These are phyloP conservation scores for Chlorella sp. DNA, from an alignment of 139 green algal genomes.

Conservation along the genomic window DNA sequence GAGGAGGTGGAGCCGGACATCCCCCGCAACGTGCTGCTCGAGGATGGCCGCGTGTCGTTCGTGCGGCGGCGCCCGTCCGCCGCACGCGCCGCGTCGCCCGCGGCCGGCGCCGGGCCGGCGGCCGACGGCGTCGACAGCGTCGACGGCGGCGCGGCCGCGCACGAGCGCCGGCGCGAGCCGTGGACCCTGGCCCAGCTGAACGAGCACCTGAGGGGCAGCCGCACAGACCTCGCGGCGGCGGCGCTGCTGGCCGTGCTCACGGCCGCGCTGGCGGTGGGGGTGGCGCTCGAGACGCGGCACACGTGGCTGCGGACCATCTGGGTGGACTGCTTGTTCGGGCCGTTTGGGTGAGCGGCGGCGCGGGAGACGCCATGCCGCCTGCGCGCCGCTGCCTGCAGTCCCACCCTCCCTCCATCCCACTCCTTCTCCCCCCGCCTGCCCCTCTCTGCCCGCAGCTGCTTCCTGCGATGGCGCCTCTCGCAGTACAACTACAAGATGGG, in stretches of 20 bases:
- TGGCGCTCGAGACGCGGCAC: slow-evolving; percentile 25
- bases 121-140: too few relatives aligned
- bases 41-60: too few relatives aligned
- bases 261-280: slow-evolving; percentile 1
- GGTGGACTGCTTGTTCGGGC: slow-evolving; percentile 45
- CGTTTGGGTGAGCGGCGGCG: slow-evolving; percentile 31
- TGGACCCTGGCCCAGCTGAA: background rate
- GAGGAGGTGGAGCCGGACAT: slow-evolving; percentile 28
- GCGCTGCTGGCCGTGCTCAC: slow-evolving; percentile 28
- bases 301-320: slow-evolving; percentile 26
- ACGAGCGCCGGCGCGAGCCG: background rate
- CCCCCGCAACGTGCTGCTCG: too few relatives aligned
- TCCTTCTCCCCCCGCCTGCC: background rate
- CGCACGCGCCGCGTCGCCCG: too few relatives aligned
- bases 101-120: too few relatives aligned
- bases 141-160: too few relatives aligned
- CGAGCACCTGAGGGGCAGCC: slow-evolving; percentile 4
- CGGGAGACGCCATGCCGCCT: background rate
- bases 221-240: slow-evolving; percentile 14
- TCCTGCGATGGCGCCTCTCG: slow-evolving; percentile 66
- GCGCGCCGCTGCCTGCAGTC: background rate
- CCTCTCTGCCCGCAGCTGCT: slow-evolving; percentile 23
- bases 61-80: too few relatives aligned
- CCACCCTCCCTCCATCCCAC: background rate
- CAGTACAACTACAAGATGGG: slow-evolving; percentile 56